Conservation (phyloP, 2,329 filamentous ascomycete genomes). For the Penicillium oxalicum region DNA sequence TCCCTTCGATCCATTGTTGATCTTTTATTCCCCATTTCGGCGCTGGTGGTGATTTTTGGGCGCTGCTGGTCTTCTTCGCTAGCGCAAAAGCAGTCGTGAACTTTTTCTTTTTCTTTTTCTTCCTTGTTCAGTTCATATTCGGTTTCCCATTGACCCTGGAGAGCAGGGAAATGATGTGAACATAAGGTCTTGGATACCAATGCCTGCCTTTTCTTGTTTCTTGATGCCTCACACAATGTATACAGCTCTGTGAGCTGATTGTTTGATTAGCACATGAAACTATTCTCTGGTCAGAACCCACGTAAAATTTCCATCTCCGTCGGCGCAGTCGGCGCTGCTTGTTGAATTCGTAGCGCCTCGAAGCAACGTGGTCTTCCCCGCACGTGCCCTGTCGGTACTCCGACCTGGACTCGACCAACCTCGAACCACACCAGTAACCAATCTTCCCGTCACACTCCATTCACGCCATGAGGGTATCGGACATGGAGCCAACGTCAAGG, state of each 20-base stretch:
- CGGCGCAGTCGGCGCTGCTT: no score
- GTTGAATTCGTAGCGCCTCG: no score
- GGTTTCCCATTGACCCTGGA: slow-evolving; percentile 11
- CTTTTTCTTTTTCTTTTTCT: slow-evolving; percentile 8
- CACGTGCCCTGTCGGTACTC: slow-evolving; percentile 11
- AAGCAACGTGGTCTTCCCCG: slow-evolving; percentile 5
- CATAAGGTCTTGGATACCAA: slow-evolving; percentile 6
- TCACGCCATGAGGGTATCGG: neutral
- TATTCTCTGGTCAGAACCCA: neutral
- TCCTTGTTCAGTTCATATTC: no score
- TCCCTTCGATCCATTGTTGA: slow-evolving; percentile 7
- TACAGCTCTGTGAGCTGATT: slow-evolving; percentile 19
- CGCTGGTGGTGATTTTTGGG: slow-evolving; percentile 30
- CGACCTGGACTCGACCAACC: neutral
- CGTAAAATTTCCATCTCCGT: neutral
- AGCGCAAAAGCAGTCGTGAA: slow-evolving; percentile 14
- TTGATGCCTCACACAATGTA: slow-evolving; percentile 11
- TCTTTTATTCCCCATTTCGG: slow-evolving; percentile 19
- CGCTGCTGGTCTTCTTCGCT: slow-evolving; percentile 15
- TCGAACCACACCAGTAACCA: neutral
- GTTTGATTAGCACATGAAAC: slow-evolving; percentile 3
- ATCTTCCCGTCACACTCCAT: slow-evolving; percentile 1
- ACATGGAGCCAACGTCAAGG: neutral
- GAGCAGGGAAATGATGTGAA: neutral
- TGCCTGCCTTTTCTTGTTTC: slow-evolving; percentile 6